Evolutionary conservation across 2,329 filamentous ascomycete species (phyloP).

Genomic region (Colletotrichum noveboracense): DNA sequence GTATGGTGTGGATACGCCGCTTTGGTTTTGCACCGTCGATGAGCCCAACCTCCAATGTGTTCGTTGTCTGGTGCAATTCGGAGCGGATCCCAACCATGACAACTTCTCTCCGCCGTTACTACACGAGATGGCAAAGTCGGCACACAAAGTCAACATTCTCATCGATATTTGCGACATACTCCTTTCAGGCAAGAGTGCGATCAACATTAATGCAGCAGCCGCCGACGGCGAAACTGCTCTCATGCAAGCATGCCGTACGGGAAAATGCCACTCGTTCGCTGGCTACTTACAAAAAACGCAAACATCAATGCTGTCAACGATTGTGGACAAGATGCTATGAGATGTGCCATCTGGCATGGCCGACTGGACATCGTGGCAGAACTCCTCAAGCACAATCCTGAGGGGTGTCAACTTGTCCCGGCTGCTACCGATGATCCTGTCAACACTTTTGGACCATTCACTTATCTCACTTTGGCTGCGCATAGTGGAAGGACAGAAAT

Average conservation of each 20-base stretch:
- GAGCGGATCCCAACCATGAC: background rate
- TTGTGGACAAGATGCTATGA: background rate
- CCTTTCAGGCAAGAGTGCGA: accelerated
- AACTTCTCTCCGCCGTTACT: background rate
- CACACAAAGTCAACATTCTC: background rate
- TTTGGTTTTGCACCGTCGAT: background rate
- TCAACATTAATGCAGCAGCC: background rate
- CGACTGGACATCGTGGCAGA: background rate
- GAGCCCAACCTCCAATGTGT: background rate
- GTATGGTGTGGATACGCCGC: background rate
- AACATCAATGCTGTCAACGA: background rate
- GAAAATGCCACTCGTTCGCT: background rate
- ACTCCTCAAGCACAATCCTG: background rate
- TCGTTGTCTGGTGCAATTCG: background rate
- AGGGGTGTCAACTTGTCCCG: background rate
- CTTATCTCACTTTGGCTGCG: background rate
- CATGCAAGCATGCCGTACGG: background rate
- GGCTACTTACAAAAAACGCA: accelerated
- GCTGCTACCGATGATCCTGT: background rate
- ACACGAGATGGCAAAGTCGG: background rate
- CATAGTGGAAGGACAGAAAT: background rate
- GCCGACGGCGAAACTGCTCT: background rate
- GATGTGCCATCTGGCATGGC: background rate
- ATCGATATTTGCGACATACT: background rate
- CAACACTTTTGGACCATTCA: background rate